phyloP scores from a whole-genome alignment of 2,329 filamentous ascomycete genomes.

The Emmonsiellopsis sp. region DNA sequence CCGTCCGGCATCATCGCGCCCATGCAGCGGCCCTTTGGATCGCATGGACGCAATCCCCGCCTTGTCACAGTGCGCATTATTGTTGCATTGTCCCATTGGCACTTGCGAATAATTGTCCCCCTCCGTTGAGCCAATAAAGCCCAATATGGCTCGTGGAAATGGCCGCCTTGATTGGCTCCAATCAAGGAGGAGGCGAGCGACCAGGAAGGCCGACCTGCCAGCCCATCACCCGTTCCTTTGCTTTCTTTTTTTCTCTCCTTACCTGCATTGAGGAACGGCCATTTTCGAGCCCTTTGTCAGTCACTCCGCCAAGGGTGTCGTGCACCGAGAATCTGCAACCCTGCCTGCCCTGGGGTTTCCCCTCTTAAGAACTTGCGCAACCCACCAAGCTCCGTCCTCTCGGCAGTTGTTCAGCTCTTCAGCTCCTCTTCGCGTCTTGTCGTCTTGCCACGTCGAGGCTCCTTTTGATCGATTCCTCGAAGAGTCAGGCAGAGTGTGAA shows the following conservation, averaged over 20 bases:
- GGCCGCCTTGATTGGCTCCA: not conserved
- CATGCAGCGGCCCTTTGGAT: not conserved
- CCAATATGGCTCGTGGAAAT: not conserved
- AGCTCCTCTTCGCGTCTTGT: not conserved
- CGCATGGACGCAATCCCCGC: conserved; percentile 1
- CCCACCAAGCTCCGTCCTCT: not conserved
- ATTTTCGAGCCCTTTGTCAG: not conserved
- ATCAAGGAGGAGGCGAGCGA: not conserved
- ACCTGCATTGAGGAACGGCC: not conserved
- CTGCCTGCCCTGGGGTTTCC: not conserved
- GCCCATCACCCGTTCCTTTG: not conserved
- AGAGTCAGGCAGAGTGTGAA: not conserved
- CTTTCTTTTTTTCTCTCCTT: not conserved
- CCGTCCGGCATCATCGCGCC: not conserved
- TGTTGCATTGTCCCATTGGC: not conserved
- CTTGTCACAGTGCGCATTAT: not conserved
- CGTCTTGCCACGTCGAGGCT: not conserved
- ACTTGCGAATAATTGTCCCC: not conserved
- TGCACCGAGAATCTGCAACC: not conserved
- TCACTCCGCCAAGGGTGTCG: not conserved
- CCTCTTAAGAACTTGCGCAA: conserved; percentile 1
- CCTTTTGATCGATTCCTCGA: not conserved
- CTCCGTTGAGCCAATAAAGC: not conserved
- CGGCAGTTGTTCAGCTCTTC: not conserved
- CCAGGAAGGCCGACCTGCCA: not conserved